phyloP scores from a whole-genome alignment of 768 basidiomycete genomes.

The Amanita subjunquillea region DNA sequence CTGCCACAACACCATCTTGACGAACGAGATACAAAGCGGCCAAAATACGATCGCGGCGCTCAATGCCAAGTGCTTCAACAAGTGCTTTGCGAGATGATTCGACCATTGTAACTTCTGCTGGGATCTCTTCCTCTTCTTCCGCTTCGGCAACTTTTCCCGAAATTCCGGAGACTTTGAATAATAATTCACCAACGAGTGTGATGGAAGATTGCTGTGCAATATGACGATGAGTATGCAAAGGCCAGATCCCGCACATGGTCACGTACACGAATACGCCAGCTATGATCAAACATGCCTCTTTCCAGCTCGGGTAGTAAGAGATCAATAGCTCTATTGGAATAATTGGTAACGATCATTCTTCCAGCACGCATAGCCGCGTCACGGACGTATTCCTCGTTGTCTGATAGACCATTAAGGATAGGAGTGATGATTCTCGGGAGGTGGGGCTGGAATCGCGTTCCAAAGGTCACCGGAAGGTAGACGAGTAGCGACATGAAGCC shows the following conservation, averaged over 20 bases:
- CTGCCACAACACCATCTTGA: slow-evolving; percentile 83
- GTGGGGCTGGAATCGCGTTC: slow-evolving; percentile 92
- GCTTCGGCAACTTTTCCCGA: slow-evolving; percentile 74
- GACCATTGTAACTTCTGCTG: slow-evolving; percentile 50
- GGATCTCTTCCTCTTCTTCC: slow-evolving; percentile 69
- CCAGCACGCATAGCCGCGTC: slow-evolving; percentile 99
- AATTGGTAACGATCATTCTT: slow-evolving; percentile 94
- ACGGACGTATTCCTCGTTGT: slow-evolving; percentile 89
- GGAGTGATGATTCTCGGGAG: slow-evolving; percentile 90
- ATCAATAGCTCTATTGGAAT: slow-evolving; percentile 86
- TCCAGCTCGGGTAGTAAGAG: slow-evolving; percentile 91
- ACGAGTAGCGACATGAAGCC: slow-evolving; percentile 98
- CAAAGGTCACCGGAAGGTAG: slow-evolving; percentile 92
- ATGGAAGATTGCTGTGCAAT: slow-evolving; percentile 78
- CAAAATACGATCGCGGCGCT: slow-evolving; percentile 85
- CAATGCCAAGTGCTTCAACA: slow-evolving; percentile 77
- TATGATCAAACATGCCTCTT: slow-evolving; percentile 86
- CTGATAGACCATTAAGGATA: slow-evolving; percentile 84
- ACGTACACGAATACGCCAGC: slow-evolving; percentile 88
- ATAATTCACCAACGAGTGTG: slow-evolving; percentile 86
- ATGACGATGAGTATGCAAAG: neutral
- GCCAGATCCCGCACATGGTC: slow-evolving; percentile 14
- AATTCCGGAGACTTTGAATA: slow-evolving; percentile 97
- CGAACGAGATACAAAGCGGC: slow-evolving; percentile 87
- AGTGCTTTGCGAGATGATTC: slow-evolving; percentile 83